These are phyloP conservation scores for Hypholoma fasciculare DNA, from an alignment of 768 basidiomycete genomes.

Conservation along the genomic window DNA sequence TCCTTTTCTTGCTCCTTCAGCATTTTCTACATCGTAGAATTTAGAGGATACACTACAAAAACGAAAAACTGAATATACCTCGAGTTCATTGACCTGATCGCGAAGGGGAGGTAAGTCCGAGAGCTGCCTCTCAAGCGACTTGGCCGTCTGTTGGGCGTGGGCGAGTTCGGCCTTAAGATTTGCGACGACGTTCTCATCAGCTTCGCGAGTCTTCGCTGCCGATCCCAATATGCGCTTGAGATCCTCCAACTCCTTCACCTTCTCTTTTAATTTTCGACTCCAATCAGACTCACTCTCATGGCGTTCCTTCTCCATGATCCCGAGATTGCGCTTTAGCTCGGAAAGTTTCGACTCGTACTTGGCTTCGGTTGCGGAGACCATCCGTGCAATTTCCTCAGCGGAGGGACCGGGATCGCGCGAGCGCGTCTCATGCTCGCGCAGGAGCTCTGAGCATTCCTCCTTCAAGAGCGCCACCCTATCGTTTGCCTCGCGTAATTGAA, in stretches of 20 bases:
- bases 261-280: conserved; percentile 81
- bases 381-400: conserved; percentile 68
- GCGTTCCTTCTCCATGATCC: conserved; percentile 75
- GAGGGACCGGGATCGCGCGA: conserved; percentile 45
- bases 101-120: conserved; percentile 54
- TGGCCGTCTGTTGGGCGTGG: conserved; percentile 46
- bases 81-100: conserved; percentile 51
- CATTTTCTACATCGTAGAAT: conserved; percentile 25
- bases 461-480: conserved; percentile 72
- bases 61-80: conserved; percentile 49
- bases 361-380: conserved; percentile 71
- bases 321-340: conserved; percentile 67
- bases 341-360: conserved; percentile 77
- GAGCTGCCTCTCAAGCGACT: conserved; percentile 49
- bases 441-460: conserved; percentile 68
- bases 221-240: conserved; percentile 59
- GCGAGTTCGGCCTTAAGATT: conserved; percentile 57
- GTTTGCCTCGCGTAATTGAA: conserved; percentile 78
- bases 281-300: conserved; percentile 88
- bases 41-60: background rate
- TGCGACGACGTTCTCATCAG: conserved; percentile 50
- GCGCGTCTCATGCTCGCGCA: conserved; percentile 53
- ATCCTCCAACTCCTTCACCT: conserved; percentile 75
- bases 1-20: conserved; percentile 45
- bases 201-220: conserved; percentile 58